Evolutionary conservation across 306 rosid genomes (phyloP).

Genomic region (Glycyrrhiza uralensis): DNA sequence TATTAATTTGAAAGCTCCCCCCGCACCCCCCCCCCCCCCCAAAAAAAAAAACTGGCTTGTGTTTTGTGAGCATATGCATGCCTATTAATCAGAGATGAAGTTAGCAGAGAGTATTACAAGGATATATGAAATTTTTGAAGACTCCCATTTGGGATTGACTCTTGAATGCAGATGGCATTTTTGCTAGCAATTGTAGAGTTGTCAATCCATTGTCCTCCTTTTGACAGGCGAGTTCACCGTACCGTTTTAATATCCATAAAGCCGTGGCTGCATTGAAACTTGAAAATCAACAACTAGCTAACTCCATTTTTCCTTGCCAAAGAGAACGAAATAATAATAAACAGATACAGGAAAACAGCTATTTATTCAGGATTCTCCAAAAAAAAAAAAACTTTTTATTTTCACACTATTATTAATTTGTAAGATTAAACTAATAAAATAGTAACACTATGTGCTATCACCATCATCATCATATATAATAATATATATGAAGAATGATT

Average conservation of each 20-base stretch:
- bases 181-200: constrained; percentile 35
- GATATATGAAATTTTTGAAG: constrained; percentile 25
- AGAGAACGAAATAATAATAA: not conserved
- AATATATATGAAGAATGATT: no score
- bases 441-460: no score
- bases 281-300: not conserved
- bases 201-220: constrained; percentile 26
- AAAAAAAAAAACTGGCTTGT: not conserved
- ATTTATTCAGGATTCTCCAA: not conserved
- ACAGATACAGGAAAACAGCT: not conserved
- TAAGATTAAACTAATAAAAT: no score
- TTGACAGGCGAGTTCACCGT: not conserved
- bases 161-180: constrained; percentile 34
- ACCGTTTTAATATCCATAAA: constrained; percentile 28
- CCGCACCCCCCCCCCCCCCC: no score
- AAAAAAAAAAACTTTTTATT: not conserved
- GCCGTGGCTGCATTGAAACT: constrained; percentile 34
- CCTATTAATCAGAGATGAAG: not conserved
- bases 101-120: constrained; percentile 4
- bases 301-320: not conserved
- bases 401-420: not conserved
- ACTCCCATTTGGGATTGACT: constrained; percentile 32
- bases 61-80: not conserved
- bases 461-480: no score
- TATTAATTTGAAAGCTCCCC: not conserved